phyloP scores from a whole-genome alignment of 2,329 filamentous ascomycete species.

The Cryphonectria parasitica region DNA sequence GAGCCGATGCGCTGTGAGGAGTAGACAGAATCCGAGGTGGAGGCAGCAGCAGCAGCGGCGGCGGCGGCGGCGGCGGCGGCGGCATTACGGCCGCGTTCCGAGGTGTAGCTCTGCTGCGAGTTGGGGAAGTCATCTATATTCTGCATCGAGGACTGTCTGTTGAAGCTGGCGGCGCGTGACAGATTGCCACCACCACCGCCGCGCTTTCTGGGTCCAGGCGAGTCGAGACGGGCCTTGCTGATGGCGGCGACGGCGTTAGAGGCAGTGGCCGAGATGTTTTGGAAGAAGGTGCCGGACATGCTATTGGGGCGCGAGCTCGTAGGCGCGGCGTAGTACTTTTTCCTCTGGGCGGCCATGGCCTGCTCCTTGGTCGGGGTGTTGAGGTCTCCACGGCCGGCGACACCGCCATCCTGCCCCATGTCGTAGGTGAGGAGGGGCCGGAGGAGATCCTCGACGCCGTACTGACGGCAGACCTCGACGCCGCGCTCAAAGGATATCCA shows the following conservation, averaged over 20 bases:
- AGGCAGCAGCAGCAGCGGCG: constrained; percentile 35
- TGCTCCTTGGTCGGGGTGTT: constrained; percentile 98
- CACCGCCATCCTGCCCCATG: constrained; percentile 74
- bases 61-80: constrained; percentile 35
- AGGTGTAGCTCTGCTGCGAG: constrained; percentile 83
- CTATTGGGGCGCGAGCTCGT: constrained; percentile 70
- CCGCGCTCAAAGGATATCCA: constrained; percentile 97
- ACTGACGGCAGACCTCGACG: constrained; percentile 84
- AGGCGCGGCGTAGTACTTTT: constrained; percentile 83
- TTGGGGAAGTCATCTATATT: constrained; percentile 70
- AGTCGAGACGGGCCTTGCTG: constrained; percentile 93
- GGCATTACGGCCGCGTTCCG: constrained; percentile 73
- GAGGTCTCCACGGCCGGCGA: constrained; percentile 73
- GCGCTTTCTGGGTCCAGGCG: constrained; percentile 71
- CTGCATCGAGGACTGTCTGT: constrained; percentile 72
- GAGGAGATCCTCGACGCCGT: constrained; percentile 76
- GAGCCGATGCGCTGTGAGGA: constrained; percentile 55
- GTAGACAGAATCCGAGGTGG: constrained; percentile 64
- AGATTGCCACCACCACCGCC: constrained; percentile 50
- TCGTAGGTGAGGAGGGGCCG: constrained; percentile 79
- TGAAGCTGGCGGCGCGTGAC: constrained; percentile 69
- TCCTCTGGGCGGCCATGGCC: constrained; percentile 93
- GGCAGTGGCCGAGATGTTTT: constrained; percentile 92
- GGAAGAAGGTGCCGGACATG: constrained; percentile 87
- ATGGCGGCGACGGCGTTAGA: constrained; percentile 94